Evolutionary conservation across 805 yeast species (phyloP).

Genomic region (Zygosaccharomyces bisporus): DNA sequence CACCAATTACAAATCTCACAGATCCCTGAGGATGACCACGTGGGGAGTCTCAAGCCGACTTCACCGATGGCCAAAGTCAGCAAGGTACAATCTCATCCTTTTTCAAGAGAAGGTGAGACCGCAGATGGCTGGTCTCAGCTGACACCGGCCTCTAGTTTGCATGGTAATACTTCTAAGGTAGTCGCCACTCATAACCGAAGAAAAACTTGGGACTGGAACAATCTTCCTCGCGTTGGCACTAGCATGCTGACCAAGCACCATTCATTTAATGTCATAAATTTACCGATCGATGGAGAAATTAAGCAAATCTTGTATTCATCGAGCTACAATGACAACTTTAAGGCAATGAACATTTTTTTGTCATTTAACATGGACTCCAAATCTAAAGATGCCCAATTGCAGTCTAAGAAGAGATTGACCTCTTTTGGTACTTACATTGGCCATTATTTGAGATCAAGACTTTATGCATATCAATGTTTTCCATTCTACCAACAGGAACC

Average conservation of each 20-base stretch:
- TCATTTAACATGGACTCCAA: conserved; percentile 26
- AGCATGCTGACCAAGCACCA: conserved; percentile 20
- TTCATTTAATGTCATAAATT: conserved; percentile 23
- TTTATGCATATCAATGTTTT: conserved; percentile 21
- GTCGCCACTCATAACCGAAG: conserved; percentile 15
- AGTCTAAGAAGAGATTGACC: conserved; percentile 23
- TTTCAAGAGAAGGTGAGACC: conserved; percentile 6
- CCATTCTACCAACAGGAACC: conserved; percentile 19
- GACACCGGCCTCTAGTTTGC: conserved; percentile 14
- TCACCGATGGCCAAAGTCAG: conserved; percentile 8
- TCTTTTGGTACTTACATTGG: conserved; percentile 22
- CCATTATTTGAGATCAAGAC: conserved; percentile 21
- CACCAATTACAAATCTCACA: background rate
- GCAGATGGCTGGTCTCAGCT: conserved; percentile 8
- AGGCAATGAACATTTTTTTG: conserved; percentile 26
- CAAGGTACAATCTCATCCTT: conserved; percentile 9
- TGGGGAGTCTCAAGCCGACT: background rate
- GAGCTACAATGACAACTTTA: conserved; percentile 24
- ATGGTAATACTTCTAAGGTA: conserved; percentile 20
- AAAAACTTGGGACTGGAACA: conserved; percentile 27
- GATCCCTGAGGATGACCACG: background rate
- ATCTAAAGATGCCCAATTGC: conserved; percentile 20
- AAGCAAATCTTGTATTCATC: conserved; percentile 29
- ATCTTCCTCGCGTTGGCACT: conserved; percentile 22
- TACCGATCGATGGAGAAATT: conserved; percentile 26